Evolutionary conservation across 1,139 yeast species (phyloP), one percentile per base, ranked within the genome.

Genomic region (Suhomyces maxii): DNA sequence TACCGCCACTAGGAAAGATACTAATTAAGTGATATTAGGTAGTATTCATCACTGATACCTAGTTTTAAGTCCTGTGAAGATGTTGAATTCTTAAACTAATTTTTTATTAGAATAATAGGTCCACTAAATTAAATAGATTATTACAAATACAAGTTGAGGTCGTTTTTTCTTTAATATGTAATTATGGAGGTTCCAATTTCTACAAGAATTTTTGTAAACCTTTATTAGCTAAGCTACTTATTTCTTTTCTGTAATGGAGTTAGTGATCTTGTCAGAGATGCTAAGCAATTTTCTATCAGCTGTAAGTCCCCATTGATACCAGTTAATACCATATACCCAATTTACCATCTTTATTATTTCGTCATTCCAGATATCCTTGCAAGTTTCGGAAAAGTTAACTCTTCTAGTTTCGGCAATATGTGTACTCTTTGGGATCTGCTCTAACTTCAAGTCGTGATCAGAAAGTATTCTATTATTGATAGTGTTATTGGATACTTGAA

Each of bases 311-410:
- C 67, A 58, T 47, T 68, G 67, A 54, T 75, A 76, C 79, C 83
- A 75, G 60, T 78, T 73, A 43, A 82, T 68, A 25, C 82, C 65
- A 58, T 83, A 84, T 5, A 82, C 54, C 83, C 89, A 85, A 55
- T 83, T 83, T 26, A 84, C 89, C 54, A 79, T 77, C 41, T 71
- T 75, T 52, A 85, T 76, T 44, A 89, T 78, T 61, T 87, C 95
- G 44, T 80, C 83, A 59, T 89, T 86, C 96, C 96, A 89, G 40
- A 88, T 74, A 59, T 89, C 96, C 57, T 84, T 87, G 52, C 80
- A 73, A 0, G 91, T 84, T 63, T 89, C 93, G 9, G 59, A 58
- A 37, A 82, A 47, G 34, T 62, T 58, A 4, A 61, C 60, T 34
- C 73, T 57, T n/a, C 51, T 46, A 13, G 59, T 56, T 25, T 52